Evolutionary conservation across 495 filamentous ascomycete genomes (phyloP).

Genomic region (Neurospora terricola): DNA sequence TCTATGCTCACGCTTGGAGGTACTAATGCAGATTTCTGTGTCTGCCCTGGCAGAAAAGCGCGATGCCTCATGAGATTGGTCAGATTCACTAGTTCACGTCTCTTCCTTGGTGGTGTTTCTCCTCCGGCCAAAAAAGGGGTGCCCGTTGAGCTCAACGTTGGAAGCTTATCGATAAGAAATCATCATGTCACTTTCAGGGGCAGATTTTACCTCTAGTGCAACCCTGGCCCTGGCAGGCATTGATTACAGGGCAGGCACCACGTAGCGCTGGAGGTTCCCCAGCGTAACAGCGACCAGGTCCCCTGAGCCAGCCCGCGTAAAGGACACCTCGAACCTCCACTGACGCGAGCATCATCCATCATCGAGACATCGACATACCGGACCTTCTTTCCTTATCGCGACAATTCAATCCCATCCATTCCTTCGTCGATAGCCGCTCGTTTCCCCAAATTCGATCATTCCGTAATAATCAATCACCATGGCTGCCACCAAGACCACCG

Average conservation of each 20-base stretch:
- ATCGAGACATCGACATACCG: neutral
- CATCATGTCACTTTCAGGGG: neutral
- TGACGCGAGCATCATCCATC: neutral
- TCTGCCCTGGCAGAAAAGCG: neutral
- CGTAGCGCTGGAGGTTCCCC: neutral
- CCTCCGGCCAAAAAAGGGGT: neutral
- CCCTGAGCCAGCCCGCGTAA: neutral
- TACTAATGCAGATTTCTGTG: neutral
- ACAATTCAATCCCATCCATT: neutral
- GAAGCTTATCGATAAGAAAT: neutral
- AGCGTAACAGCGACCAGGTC: neutral
- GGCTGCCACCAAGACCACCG: conserved; percentile 26
- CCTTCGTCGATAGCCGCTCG: neutral
- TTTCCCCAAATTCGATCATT: neutral
- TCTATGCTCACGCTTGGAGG: neutral
- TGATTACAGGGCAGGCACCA: neutral
- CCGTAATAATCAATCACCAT: conserved; percentile 8
- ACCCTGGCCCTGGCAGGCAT: neutral
- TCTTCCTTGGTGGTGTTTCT: neutral
- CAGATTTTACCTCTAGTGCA: neutral
- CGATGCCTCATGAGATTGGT: neutral
- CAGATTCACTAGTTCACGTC: neutral
- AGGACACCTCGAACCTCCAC: neutral
- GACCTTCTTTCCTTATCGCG: neutral
- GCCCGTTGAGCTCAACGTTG: neutral